Percentiles rank a stretch among this genome's conserved stretches.
Conservation (phyloP, 148 eudicot genomes). For the Chenopodium quinoa region DNA sequence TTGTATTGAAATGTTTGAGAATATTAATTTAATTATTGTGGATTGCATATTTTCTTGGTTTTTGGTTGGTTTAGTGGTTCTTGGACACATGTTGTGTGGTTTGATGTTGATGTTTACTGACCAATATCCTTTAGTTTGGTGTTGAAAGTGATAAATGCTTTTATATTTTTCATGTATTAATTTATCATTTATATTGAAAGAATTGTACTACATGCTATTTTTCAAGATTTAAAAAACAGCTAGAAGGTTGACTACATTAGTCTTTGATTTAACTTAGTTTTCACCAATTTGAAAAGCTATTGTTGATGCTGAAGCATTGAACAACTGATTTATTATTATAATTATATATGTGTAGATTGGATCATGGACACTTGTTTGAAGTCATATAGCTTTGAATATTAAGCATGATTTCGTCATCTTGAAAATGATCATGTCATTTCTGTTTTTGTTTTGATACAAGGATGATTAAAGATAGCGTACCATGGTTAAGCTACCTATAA, state of each 20-base stretch:
- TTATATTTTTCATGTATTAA: not conserved
- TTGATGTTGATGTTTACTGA: slow-evolving; percentile 18
- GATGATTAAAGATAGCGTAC: not conserved
- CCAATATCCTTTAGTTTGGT: not conserved
- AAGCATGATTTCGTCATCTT: slow-evolving; percentile 8
- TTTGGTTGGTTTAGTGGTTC: not conserved
- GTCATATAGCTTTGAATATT: slow-evolving; percentile 1
- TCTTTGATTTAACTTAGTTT: not conserved
- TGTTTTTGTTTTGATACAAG: not conserved
- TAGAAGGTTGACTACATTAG: slow-evolving; percentile 13
- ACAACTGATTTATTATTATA: not conserved
- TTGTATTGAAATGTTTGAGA: too few species aligned
- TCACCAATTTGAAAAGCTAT: not conserved
- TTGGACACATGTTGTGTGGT: not conserved
- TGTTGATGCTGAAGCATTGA: slow-evolving; percentile 9
- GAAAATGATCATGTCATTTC: slow-evolving; percentile 1
- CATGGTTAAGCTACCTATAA: not conserved
- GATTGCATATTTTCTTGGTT: not conserved
- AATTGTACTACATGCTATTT: not conserved
- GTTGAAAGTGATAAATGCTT: slow-evolving; percentile 4
- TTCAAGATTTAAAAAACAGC: not conserved
- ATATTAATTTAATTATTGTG: not conserved
- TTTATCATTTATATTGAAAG: not conserved
- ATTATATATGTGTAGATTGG: not conserved
- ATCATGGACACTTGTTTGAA: not conserved